A percentile compares a stretch with the other conserved stretches of the same genome.
phyloP scores from a whole-genome alignment of 306 rosid genomes.

The Prunus kanzakura region DNA sequence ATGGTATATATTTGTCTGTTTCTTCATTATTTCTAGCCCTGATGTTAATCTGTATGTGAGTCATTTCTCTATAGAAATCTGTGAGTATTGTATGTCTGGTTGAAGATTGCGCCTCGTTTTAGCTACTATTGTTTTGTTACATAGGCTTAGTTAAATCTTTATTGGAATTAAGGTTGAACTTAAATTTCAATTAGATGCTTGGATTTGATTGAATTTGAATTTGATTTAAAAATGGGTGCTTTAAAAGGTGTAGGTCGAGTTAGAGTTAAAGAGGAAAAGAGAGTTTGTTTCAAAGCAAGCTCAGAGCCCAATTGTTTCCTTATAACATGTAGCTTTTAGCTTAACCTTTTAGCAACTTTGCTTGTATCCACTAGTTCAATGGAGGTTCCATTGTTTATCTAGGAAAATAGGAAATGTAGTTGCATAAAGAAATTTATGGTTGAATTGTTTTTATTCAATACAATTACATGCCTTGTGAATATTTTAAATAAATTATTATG shows the following conservation, averaged over 20 bases:
- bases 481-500: not conserved
- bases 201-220: not conserved
- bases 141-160: not conserved
- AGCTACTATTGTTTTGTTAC: not conserved
- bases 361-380: not conserved
- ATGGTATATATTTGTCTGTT: slow-evolving; percentile 20
- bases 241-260: not conserved
- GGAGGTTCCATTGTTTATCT: not conserved
- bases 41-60: not conserved
- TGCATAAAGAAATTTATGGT: not conserved
- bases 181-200: not conserved
- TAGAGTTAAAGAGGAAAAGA: not conserved
- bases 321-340: not conserved
- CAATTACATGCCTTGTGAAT: not conserved
- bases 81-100: not conserved
- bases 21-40: not conserved
- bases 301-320: not conserved
- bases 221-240: not conserved
- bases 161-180: not conserved
- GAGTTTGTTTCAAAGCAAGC: not conserved
- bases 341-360: not conserved
- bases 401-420: not conserved
- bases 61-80: not conserved
- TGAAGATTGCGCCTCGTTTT: not conserved
- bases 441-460: not conserved